Evolutionary conservation across 2,329 filamentous ascomycete species (phyloP).

Genomic region (Calonectria pseudoturangicola): DNA sequence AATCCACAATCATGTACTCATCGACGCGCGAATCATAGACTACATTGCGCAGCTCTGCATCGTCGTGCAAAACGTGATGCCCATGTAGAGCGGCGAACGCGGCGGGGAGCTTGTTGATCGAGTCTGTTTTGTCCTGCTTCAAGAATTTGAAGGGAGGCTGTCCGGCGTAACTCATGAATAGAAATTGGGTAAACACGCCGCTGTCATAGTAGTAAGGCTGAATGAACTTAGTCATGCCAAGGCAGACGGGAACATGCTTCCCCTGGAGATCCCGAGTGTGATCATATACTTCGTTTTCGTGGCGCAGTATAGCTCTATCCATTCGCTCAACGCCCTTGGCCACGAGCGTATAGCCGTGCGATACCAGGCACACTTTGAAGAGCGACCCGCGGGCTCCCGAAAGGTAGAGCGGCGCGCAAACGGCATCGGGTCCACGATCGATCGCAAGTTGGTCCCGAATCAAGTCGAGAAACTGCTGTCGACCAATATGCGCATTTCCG

Average conservation of each 20-base stretch:
- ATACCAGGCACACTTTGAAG: constrained; percentile 50
- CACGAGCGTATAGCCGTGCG: constrained; percentile 61
- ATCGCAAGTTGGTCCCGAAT: constrained; percentile 53
- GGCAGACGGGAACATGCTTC: constrained; percentile 58
- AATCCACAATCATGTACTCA: constrained; percentile 58
- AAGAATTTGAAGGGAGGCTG: constrained; percentile 27
- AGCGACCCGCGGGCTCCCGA: neutral
- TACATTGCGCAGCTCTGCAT: constrained; percentile 58
- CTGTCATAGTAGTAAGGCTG: constrained; percentile 57
- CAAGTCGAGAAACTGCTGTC: constrained; percentile 53
- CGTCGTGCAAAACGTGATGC: constrained; percentile 52
- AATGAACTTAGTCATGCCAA: constrained; percentile 57
- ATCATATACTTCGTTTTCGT: constrained; percentile 59
- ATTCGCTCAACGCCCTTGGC: constrained; percentile 61
- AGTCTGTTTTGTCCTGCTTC: constrained; percentile 3
- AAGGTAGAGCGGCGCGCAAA: constrained; percentile 40
- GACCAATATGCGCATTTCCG: constrained; percentile 49
- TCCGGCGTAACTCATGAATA: constrained; percentile 59
- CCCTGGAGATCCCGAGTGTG: constrained; percentile 57
- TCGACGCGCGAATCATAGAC: constrained; percentile 53
- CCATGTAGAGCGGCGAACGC: constrained; percentile 42
- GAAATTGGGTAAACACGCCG: constrained; percentile 55
- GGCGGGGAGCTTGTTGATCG: constrained; percentile 29
- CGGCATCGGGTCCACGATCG: constrained; percentile 56
- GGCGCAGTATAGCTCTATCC: constrained; percentile 48